These are phyloP conservation scores for Tolypocladium amazonense DNA, from an alignment of 2,329 filamentous ascomycete genomes.

Conservation along the genomic window DNA sequence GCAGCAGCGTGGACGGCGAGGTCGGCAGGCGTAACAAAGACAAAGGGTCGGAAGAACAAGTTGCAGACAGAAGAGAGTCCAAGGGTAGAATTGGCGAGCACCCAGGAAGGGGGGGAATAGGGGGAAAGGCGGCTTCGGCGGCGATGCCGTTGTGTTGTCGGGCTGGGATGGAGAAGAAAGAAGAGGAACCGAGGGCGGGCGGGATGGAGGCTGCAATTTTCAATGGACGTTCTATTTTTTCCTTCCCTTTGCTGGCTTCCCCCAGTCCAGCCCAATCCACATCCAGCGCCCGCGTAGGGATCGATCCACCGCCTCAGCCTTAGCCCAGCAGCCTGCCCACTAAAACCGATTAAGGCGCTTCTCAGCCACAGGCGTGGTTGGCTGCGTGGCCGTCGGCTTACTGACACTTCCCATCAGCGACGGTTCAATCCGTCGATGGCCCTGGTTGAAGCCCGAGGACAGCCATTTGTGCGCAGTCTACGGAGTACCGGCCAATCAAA, in stretches of 20 bases:
- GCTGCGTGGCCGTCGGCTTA: neutral
- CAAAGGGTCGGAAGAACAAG: slow-evolving; percentile 1
- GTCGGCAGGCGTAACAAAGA: neutral
- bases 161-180: slow-evolving; percentile 14
- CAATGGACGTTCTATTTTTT: slow-evolving; percentile 13
- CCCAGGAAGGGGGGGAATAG: slow-evolving; percentile 6
- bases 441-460: neutral
- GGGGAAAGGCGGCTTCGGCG: slow-evolving; percentile 13
- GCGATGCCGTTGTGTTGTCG: slow-evolving; percentile 16
- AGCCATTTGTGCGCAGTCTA: too few relatives aligned
- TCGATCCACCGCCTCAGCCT: neutral
- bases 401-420: neutral
- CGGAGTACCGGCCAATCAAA: neutral
- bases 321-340: neutral
- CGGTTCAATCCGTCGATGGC: neutral
- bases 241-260: slow-evolving; percentile 5
- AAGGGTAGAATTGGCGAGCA: slow-evolving; percentile 6
- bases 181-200: slow-evolving; percentile 10
- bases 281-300: neutral
- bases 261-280: neutral
- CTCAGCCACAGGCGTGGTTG: neutral
- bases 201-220: slow-evolving; percentile 9
- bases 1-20: neutral
- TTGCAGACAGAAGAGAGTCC: slow-evolving; percentile 5
- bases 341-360: neutral